A percentile compares a stretch with the other conserved stretches of the same genome.
phyloP scores from a whole-genome alignment of 2,329 filamentous ascomycete species.

The Colletotrichum acutatum region DNA sequence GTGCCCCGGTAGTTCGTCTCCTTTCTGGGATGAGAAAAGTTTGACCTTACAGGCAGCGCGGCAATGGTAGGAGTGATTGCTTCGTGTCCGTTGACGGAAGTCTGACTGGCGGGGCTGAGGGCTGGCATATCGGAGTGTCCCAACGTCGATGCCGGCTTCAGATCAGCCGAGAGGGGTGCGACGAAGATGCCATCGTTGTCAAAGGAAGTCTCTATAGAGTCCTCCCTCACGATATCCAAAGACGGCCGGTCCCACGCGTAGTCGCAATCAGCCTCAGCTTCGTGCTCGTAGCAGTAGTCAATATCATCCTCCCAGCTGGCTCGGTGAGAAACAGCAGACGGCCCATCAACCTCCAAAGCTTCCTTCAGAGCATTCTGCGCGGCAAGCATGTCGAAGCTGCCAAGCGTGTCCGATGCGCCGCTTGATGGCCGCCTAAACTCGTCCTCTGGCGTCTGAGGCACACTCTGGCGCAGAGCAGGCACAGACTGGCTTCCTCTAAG shows the following conservation, averaged over 20 bases:
- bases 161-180: slow-evolving; percentile 26
- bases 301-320: slow-evolving; percentile 76
- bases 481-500: slow-evolving; percentile 67
- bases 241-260: slow-evolving; percentile 73
- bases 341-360: slow-evolving; percentile 41
- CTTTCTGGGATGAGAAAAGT: slow-evolving; percentile 62
- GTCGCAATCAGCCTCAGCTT: slow-evolving; percentile 73
- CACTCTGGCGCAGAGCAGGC: slow-evolving; percentile 59
- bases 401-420: slow-evolving; percentile 64
- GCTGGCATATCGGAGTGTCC: slow-evolving; percentile 55
- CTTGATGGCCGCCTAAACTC: slow-evolving; percentile 51
- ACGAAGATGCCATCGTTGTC: slow-evolving; percentile 32
- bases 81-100: slow-evolving; percentile 55
- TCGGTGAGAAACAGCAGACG: slow-evolving; percentile 45
- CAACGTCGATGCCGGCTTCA: slow-evolving; percentile 22
- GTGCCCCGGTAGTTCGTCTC: slow-evolving; percentile 46
- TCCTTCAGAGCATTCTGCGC: slow-evolving; percentile 46
- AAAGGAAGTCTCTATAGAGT: slow-evolving; percentile 40
- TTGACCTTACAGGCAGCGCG: slow-evolving; percentile 51
- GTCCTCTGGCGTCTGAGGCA: slow-evolving; percentile 43
- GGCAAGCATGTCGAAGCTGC: slow-evolving; percentile 53
- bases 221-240: slow-evolving; percentile 54
- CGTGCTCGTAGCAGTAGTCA: slow-evolving; percentile 77
- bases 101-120: slow-evolving; percentile 61
- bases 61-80: slow-evolving; percentile 55